Percentiles rank a stretch among this genome's conserved stretches.
Conservation (phyloP, 2,329 filamentous ascomycete species). For the Clarireedia paspali region DNA sequence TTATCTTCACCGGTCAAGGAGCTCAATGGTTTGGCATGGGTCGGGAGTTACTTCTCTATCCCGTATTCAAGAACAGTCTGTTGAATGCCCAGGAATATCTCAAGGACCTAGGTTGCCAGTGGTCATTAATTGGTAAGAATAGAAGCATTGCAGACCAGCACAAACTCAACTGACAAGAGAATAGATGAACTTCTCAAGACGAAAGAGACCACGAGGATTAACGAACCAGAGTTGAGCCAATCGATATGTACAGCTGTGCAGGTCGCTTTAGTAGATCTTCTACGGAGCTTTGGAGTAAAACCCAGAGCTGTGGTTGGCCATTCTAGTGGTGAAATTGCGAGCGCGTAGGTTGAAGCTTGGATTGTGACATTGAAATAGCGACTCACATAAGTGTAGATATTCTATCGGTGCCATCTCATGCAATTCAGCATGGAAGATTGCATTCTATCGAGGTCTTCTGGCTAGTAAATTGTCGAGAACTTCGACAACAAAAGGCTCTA, state of each 20-base stretch:
- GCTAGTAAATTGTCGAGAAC: conserved; percentile 8
- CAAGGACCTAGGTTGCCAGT: conserved; percentile 34
- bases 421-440: conserved; percentile 8
- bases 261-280: conserved; percentile 19
- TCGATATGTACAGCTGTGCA: conserved; percentile 19
- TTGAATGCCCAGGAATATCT: conserved; percentile 19
- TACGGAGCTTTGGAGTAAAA: conserved; percentile 12
- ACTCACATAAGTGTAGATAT: conserved; percentile 12
- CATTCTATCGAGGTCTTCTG: conserved; percentile 14
- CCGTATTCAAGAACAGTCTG: conserved; percentile 2
- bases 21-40: conserved; percentile 20
- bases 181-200: conserved; percentile 8
- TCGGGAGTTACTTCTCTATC: conserved; percentile 9
- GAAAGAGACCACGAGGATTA: conserved; percentile 15
- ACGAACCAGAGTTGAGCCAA: conserved; percentile 12
- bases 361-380: no score
- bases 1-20: conserved; percentile 19
- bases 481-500: conserved; percentile 31
- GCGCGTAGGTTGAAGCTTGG: conserved; percentile 21
- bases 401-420: conserved; percentile 18
- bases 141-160: neutral
- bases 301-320: conserved; percentile 22
- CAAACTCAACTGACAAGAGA: neutral
- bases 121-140: conserved; percentile 39
- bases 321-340: conserved; percentile 29